Conservation (phyloP, 169 alveolate species). For the Ichthyophthirius multifiliis region DNA sequence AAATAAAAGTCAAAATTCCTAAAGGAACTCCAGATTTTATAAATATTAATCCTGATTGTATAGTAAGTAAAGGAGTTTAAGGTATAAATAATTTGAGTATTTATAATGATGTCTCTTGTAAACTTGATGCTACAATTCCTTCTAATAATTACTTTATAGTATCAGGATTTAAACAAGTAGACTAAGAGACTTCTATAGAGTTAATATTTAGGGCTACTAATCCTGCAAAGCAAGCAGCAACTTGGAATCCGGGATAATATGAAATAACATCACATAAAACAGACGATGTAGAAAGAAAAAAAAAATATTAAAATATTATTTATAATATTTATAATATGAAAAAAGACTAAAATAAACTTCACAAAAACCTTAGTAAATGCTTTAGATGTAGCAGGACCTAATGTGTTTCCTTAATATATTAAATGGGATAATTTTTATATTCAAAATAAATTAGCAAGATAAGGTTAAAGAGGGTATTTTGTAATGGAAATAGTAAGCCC, state of each 20-base stretch:
- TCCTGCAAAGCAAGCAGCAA: background rate
- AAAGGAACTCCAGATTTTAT: constrained; percentile 2
- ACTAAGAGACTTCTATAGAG: background rate
- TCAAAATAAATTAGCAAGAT: constrained; percentile 11
- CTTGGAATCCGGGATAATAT: background rate
- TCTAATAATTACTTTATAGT: background rate
- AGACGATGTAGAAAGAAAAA: background rate
- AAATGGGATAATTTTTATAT: constrained; percentile 11
- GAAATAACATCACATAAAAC: background rate
- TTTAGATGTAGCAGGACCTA: constrained; percentile 15
- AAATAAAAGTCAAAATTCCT: constrained; percentile 1
- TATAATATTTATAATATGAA: background rate
- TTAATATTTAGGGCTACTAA: background rate
- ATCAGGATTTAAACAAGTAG: background rate
- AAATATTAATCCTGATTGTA: background rate
- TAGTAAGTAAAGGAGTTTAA: constrained; percentile 13
- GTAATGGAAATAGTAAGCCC: constrained; percentile 10
- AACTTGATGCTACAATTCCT: background rate
- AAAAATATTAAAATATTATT: too few species aligned
- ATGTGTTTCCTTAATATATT: constrained; percentile 8
- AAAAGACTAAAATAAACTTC: background rate
- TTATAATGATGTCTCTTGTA: background rate
- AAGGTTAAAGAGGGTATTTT: constrained; percentile 32
- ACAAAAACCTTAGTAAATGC: background rate
- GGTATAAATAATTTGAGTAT: background rate